phyloP scores from a whole-genome alignment of 73 alveolate genomes.

The Paramecium sexaurelia region DNA sequence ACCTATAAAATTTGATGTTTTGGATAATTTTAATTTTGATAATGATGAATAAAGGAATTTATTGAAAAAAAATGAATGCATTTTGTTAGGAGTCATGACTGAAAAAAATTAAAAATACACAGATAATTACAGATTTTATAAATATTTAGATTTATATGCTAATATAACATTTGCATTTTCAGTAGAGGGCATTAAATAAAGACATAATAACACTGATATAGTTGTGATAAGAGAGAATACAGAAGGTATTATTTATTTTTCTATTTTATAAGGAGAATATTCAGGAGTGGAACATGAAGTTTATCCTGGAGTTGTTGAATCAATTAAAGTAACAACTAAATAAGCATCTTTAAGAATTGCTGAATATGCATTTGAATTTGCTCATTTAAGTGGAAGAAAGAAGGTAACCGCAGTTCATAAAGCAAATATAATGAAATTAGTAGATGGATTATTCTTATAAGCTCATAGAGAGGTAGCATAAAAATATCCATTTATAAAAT shows the following conservation, averaged over 20 bases:
- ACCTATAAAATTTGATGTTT: constrained; percentile 71
- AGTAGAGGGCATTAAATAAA: constrained; percentile 73
- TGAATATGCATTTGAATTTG: constrained; percentile 82
- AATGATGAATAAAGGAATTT: constrained; percentile 58
- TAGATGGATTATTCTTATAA: constrained; percentile 78
- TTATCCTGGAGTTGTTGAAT: constrained; percentile 79
- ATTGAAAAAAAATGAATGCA: constrained; percentile 63
- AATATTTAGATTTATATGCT: constrained; percentile 74
- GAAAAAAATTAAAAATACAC: constrained; percentile 65
- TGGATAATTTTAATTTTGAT: constrained; percentile 68
- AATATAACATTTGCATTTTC: constrained; percentile 74
- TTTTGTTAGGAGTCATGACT: constrained; percentile 77
- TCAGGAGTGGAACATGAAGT: constrained; percentile 82
- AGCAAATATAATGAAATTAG: constrained; percentile 80
- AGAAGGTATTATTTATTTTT: background rate
- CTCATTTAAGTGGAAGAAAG: constrained; percentile 76
- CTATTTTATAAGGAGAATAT: constrained; percentile 70
- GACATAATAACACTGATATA: constrained; percentile 74
- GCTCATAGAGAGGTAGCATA: constrained; percentile 80
- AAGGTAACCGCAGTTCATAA: constrained; percentile 81
- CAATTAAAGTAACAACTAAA: constrained; percentile 74
- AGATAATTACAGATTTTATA: constrained; percentile 68
- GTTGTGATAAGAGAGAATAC: constrained; percentile 79
- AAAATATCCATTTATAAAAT: constrained; percentile 69
- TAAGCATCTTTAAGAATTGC: constrained; percentile 73